Conservation (phyloP, 768 basidiomycete species). For the Pisolithus sp. region DNA sequence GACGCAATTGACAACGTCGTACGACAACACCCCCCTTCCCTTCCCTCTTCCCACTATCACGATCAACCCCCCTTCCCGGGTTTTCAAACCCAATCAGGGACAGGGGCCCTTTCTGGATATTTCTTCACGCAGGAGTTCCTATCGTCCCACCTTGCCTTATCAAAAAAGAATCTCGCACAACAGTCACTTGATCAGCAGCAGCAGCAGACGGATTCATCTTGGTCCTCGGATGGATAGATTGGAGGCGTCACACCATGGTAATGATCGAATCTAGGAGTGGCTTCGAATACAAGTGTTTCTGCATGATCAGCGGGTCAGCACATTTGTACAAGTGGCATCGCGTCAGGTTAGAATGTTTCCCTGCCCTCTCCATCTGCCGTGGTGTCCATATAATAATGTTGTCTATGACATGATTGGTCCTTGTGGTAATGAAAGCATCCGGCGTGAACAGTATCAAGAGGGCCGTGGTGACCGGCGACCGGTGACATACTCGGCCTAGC, state of each 20-base stretch:
- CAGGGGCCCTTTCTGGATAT: slow-evolving; percentile 64
- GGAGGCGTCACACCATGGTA: neutral
- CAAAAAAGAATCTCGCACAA: slow-evolving; percentile 18
- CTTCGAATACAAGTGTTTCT: neutral
- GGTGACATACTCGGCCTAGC: neutral
- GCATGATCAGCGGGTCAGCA: neutral
- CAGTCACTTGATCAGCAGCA: slow-evolving; percentile 10
- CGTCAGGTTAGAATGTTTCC: neutral
- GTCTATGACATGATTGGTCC: neutral
- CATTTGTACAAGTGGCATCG: neutral
- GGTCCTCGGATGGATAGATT: neutral
- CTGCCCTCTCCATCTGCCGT: neutral
- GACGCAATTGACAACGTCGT: neutral
- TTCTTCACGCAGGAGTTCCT: slow-evolving; percentile 61
- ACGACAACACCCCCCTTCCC: neutral
- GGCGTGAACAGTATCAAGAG: neutral
- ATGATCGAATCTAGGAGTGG: neutral
- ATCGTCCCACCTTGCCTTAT: slow-evolving; percentile 29
- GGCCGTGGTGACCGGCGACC: neutral
- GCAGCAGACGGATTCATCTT: slow-evolving; percentile 13
- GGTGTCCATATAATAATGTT: neutral
- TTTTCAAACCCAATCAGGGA: slow-evolving; percentile 30
- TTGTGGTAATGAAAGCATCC: neutral
- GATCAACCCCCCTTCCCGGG: slow-evolving; percentile 11
- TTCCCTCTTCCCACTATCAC: slow-evolving; percentile 1